Percentiles rank a stretch among this genome's conserved stretches.
These are phyloP conservation scores for Exidia glandulosa DNA, from an alignment of 768 basidiomycete genomes.

Conservation along the genomic window DNA sequence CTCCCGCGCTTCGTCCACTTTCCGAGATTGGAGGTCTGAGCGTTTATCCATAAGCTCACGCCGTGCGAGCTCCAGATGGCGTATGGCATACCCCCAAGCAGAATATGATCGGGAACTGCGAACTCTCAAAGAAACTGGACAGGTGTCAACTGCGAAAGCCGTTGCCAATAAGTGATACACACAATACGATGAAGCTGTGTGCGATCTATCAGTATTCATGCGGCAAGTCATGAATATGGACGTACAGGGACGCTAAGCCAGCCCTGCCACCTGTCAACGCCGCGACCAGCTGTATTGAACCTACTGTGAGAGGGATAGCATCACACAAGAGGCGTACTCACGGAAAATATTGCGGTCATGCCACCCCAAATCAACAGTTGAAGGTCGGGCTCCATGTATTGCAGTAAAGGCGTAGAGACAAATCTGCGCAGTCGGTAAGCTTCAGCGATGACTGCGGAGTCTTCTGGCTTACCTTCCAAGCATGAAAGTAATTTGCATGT, in stretches of 20 bases:
- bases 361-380: background rate
- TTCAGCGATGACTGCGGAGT: background rate
- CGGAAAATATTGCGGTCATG: background rate
- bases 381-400: background rate
- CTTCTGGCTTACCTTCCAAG: background rate
- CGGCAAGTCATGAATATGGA: background rate
- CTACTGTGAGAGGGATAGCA: background rate
- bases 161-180: too few species aligned
- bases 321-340: background rate
- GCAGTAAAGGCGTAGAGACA: background rate
- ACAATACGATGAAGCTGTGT: background rate
- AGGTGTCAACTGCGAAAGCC: constrained; percentile 8
- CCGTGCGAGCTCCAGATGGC: background rate
- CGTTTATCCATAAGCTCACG: background rate
- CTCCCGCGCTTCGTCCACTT: constrained; percentile 1
- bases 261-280: background rate
- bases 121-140: constrained; percentile 22
- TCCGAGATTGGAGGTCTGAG: background rate
- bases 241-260: background rate
- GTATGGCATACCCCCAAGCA: background rate
- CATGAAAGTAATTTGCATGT: constrained; percentile 19
- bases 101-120: constrained; percentile 9
- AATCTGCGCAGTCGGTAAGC: background rate
- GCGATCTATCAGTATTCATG: background rate
- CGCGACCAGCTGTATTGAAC: background rate